Percentiles rank a stretch among this genome's conserved stretches.
Evolutionary conservation across 2,329 filamentous ascomycete species (phyloP).

Genomic region (Atkinsonella hypoxylon): DNA sequence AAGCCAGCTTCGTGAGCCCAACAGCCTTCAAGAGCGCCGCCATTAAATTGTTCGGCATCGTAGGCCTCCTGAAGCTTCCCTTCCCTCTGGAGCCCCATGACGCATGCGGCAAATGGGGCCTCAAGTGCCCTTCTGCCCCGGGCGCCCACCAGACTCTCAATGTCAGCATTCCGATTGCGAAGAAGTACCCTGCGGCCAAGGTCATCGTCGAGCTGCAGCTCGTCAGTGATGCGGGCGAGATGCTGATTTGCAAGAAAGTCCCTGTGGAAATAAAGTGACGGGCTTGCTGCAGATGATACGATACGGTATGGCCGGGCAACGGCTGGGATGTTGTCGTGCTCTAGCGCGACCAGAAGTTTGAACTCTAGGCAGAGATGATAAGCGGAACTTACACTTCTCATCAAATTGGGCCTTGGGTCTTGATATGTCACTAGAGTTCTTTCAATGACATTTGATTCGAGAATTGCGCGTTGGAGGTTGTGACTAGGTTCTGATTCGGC

Average conservation of each 20-base stretch:
- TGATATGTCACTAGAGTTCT: too few relatives aligned
- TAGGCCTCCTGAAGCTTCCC: neutral
- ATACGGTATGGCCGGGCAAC: too few relatives aligned
- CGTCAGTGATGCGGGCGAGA: neutral
- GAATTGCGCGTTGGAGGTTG: too few relatives aligned
- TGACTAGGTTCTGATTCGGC: too few relatives aligned
- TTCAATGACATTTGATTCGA: too few relatives aligned
- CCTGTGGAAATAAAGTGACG: conserved; percentile 2
- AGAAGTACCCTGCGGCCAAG: neutral
- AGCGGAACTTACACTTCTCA: too few relatives aligned
- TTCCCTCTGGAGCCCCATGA: neutral
- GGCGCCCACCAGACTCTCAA: conserved; percentile 1
- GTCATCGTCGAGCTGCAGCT: neutral
- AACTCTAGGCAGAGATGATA: too few relatives aligned
- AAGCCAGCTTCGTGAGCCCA: neutral
- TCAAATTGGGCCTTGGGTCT: too few relatives aligned
- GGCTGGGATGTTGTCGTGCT: neutral
- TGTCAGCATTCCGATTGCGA: neutral
- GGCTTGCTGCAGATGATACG: too few relatives aligned
- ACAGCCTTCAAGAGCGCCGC: neutral
- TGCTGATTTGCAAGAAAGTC: conserved; percentile 4
- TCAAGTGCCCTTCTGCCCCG: conserved; percentile 1
- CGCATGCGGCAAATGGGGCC: conserved; percentile 4
- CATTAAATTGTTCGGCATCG: neutral
- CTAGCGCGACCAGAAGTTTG: too few relatives aligned